Evolutionary conservation across 1,284 basidiomycete species (phyloP).

Genomic region (Cryptococcus sp.): DNA sequence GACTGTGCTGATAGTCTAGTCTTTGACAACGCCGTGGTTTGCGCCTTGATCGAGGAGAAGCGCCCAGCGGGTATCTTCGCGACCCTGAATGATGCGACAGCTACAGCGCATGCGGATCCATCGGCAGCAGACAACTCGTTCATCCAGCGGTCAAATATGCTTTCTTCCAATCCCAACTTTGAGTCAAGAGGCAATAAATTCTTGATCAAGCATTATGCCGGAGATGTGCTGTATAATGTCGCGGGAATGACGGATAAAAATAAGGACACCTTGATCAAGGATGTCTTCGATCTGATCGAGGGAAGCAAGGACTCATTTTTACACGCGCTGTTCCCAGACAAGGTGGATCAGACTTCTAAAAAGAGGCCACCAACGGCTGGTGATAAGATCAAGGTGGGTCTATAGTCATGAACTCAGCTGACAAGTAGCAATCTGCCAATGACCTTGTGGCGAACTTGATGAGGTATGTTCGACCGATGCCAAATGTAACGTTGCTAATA

Average conservation of each 20-base stretch:
- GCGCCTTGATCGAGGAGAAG: slow-evolving; percentile 95
- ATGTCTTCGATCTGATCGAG: slow-evolving; percentile 86
- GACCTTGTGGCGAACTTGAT: slow-evolving; percentile 76
- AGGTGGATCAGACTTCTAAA: slow-evolving; percentile 94
- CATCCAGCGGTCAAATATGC: slow-evolving; percentile 81
- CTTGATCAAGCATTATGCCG: slow-evolving; percentile 91
- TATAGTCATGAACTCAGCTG: not conserved
- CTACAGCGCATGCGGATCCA: slow-evolving; percentile 97
- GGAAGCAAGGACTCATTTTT: slow-evolving; percentile 80
- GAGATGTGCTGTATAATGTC: slow-evolving; percentile 98
- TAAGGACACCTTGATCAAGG: slow-evolving; percentile 95
- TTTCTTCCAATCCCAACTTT: slow-evolving; percentile 84
- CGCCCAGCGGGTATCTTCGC: slow-evolving; percentile 97
- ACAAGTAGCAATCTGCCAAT: slow-evolving; percentile 76
- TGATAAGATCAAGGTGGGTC: slow-evolving; percentile 88
- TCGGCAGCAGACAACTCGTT: slow-evolving; percentile 96
- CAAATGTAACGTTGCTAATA: too few relatives aligned
- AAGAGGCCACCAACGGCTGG: slow-evolving; percentile 97
- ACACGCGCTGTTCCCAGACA: slow-evolving; percentile 87
- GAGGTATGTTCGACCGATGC: slow-evolving; percentile 17
- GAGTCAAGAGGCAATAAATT: slow-evolving; percentile 89
- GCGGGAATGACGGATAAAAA: slow-evolving; percentile 99
- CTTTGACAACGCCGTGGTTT: slow-evolving; percentile 69
- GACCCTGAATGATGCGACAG: slow-evolving; percentile 96
- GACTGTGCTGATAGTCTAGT: slow-evolving; percentile 29